Evolutionary conservation across 2,329 filamentous ascomycete genomes (phyloP).

Genomic region (Penicillium sp.): DNA sequence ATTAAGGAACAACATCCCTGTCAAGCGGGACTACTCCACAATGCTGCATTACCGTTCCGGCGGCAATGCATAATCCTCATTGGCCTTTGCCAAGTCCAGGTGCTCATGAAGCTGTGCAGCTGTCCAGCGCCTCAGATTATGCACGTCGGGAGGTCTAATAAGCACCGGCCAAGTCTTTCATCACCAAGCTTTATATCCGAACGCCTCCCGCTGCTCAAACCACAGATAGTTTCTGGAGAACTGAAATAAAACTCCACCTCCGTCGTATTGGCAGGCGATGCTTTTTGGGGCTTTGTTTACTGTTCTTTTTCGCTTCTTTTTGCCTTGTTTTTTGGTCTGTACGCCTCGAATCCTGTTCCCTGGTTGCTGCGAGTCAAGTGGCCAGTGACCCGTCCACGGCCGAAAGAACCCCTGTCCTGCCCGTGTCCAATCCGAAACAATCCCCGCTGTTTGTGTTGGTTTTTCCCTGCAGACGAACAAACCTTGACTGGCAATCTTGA

Average conservation of each 20-base stretch:
- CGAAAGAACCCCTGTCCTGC: constrained; percentile 15
- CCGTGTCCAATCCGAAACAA: constrained; percentile 14
- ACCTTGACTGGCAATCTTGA: constrained; percentile 4
- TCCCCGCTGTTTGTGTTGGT: constrained; percentile 5
- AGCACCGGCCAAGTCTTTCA: background rate
- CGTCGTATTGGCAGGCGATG: background rate
- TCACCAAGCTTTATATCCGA: constrained; percentile 27
- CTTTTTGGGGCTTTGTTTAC: background rate
- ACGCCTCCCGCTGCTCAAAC: constrained; percentile 15
- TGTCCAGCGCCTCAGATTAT: constrained; percentile 9
- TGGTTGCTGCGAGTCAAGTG: constrained; percentile 6
- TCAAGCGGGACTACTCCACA: constrained; percentile 4
- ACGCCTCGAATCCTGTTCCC: background rate
- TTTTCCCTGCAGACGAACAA: constrained; percentile 11
- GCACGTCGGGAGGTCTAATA: constrained; percentile 6
- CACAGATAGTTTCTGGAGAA: background rate
- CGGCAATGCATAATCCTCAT: constrained; percentile 16
- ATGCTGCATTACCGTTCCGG: constrained; percentile 13
- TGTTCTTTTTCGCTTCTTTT: constrained; percentile 1
- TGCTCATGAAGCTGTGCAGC: constrained; percentile 3
- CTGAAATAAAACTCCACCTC: background rate
- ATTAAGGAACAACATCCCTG: constrained; percentile 17
- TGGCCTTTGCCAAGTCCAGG: constrained; percentile 7
- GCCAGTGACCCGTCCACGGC: constrained; percentile 7
- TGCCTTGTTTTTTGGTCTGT: constrained; percentile 2